These are phyloP conservation scores for Pseudoscleropodium purum DNA, from an alignment of 225 moss, liverwort and hornwort genomes.

Conservation along the genomic window DNA sequence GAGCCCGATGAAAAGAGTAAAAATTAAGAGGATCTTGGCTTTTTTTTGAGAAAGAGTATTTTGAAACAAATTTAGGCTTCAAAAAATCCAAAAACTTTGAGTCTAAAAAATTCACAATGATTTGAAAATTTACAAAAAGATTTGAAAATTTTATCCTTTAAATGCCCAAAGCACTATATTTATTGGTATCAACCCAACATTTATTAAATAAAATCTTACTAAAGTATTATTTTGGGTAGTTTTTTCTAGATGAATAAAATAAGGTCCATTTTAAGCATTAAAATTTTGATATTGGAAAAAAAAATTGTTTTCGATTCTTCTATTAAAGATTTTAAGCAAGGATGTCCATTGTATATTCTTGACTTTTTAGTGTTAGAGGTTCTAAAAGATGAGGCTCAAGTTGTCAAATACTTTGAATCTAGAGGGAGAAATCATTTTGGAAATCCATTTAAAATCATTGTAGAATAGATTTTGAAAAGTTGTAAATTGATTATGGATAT, in stretches of 20 bases:
- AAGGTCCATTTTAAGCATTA: background rate
- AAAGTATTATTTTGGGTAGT: background rate
- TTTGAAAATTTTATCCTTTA: background rate
- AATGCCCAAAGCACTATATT: background rate
- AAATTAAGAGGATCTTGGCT: background rate
- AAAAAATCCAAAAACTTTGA: background rate
- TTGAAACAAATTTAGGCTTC: background rate
- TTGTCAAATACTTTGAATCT: background rate
- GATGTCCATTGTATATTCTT: background rate
- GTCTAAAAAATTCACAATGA: background rate
- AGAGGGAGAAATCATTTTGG: fast-evolving
- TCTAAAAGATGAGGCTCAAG: background rate
- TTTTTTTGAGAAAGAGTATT: background rate
- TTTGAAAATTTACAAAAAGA: background rate
- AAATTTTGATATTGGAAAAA: background rate
- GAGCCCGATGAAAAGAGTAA: background rate
- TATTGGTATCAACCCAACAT: fast-evolving
- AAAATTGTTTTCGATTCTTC: background rate
- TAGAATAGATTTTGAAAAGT: background rate
- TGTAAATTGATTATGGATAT: background rate
- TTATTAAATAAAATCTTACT: background rate
- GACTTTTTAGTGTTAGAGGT: background rate
- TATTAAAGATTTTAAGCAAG: no score
- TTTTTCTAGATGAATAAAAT: background rate
- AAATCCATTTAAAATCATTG: background rate